A percentile compares a stretch with the other conserved stretches of the same genome.
These are phyloP conservation scores for Mycena sanguinolenta DNA, from an alignment of 768 basidiomycete species.

Conservation along the genomic window DNA sequence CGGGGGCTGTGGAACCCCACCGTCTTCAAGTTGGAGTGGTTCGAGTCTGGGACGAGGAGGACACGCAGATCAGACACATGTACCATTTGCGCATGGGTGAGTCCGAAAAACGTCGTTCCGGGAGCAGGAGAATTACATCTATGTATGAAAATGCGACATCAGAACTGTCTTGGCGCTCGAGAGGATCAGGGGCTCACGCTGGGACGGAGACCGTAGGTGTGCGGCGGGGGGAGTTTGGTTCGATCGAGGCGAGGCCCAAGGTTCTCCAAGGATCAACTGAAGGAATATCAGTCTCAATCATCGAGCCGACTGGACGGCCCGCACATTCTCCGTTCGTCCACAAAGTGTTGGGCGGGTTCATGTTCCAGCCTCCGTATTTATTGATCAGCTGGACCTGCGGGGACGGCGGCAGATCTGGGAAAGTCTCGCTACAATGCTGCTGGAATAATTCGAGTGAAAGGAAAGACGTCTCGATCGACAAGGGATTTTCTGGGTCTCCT, in stretches of 20 bases:
- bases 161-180: neutral
- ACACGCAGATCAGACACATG: slow-evolving; percentile 65
- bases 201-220: slow-evolving; percentile 54
- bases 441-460: slow-evolving; percentile 61
- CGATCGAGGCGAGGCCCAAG: slow-evolving; percentile 64
- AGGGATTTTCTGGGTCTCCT: slow-evolving; percentile 58
- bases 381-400: slow-evolving; percentile 61
- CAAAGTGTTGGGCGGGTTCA: slow-evolving; percentile 62
- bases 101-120: slow-evolving; percentile 56
- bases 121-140: slow-evolving; percentile 56
- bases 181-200: too few relatives aligned
- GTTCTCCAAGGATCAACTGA: slow-evolving; percentile 67
- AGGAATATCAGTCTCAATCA: neutral
- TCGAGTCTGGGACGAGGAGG: slow-evolving; percentile 59
- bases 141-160: neutral
- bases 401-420: slow-evolving; percentile 52
- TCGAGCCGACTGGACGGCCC: slow-evolving; percentile 30
- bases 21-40: slow-evolving; percentile 62
- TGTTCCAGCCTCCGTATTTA: slow-evolving; percentile 67
- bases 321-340: slow-evolving; percentile 68
- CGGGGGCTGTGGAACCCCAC: slow-evolving; percentile 65
- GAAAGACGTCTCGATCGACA: slow-evolving; percentile 64
- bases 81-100: slow-evolving; percentile 62
- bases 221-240: slow-evolving; percentile 59
- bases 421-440: slow-evolving; percentile 56